Percentiles rank a stretch among this genome's conserved stretches.
Conservation (phyloP, 1,139 yeast species). For the Geotrichum restrictum region DNA sequence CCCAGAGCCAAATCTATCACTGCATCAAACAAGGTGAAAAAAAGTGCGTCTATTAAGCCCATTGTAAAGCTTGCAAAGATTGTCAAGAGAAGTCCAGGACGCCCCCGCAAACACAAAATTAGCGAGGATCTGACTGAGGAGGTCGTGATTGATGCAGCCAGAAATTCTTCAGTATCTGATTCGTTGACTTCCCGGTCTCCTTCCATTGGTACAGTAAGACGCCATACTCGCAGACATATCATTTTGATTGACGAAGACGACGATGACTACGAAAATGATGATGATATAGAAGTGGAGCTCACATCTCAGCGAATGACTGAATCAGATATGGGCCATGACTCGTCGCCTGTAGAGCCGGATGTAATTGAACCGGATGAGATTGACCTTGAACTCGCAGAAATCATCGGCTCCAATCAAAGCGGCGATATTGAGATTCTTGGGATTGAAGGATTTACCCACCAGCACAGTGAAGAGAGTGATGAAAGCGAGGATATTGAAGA, state of each 20-base stretch:
- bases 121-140: background rate
- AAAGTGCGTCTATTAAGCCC: background rate
- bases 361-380: no score
- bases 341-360: no score
- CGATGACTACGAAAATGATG: background rate
- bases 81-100: background rate
- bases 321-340: no score
- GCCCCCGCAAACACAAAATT: background rate
- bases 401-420: background rate
- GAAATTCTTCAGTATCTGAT: background rate
- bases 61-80: background rate
- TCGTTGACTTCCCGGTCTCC: background rate
- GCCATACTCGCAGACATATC: background rate
- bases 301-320: no score
- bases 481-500: background rate
- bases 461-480: background rate
- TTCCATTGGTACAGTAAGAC: background rate
- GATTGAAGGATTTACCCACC: background rate
- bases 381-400: background rate
- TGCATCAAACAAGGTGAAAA: background rate
- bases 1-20: background rate
- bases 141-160: background rate
- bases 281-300: background rate
- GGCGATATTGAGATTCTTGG: background rate
- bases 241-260: background rate